Evolutionary conservation across 345 rosid species (phyloP), one percentile per base, ranked within the genome.

Genomic region (Mercurialis annua): DNA sequence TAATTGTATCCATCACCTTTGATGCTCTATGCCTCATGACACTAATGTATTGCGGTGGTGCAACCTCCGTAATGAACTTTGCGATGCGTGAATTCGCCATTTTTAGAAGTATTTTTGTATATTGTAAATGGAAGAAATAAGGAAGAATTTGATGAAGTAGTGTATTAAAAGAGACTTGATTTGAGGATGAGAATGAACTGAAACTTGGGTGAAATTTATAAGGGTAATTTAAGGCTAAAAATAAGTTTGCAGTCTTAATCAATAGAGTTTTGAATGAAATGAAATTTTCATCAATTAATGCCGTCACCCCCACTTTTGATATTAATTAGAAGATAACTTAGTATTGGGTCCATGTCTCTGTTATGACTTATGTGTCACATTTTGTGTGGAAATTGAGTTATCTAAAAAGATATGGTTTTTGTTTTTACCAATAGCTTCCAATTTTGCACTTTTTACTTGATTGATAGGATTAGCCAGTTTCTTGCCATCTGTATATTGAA

Each of bases 31-130:
- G 81, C 81, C 99, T 80, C 78, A 83, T 79, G 65, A 94, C 95
- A 64, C 70, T 82, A 29, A 87, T 79, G 30, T 84, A 82, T 59
- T 84, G 96, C 4, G 96, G 92, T 15, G 98, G 98, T 3, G 96
- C 96, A 73, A 84, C 94, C 83, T 92, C 97, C 42, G 83, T 81
- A 12, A 87, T 68, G 62, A 88, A 87, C 80, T 87, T 88, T 8
- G 90, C 79, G 0, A 85, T 50, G 62, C 90, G 67, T 3, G 92
- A 71, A 70, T 54, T 92, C 10, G 89, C 92, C 98, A 90, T 90
- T 53, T 71, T 43, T 10, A 56, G 8, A 2, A 26, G 24, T 59
- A 30, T 50, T 38, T 50, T 31, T 26, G 62, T 44, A 40, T 48
- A 30, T 55, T 30, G 0, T 27, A 64, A 34, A 4, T 34, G 50